Conservation (phyloP, 1,284 basidiomycete genomes). For the Vanrija pseudolonga region DNA sequence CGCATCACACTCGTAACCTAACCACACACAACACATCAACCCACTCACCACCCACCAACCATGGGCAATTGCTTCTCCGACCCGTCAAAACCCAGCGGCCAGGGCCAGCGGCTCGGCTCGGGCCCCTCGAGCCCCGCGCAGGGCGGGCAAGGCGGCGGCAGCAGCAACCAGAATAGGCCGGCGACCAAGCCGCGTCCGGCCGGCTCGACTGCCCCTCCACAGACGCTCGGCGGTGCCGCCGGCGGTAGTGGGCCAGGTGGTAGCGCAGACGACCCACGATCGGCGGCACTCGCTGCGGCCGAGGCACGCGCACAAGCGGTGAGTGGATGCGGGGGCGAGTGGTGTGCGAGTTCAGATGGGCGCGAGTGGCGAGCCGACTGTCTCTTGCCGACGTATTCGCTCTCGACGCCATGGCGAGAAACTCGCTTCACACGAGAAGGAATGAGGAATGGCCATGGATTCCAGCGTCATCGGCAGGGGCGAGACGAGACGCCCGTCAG, state of each 20-base stretch:
- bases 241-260: neutral
- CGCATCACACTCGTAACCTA: too few relatives aligned
- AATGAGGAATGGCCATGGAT: too few relatives aligned
- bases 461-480: neutral
- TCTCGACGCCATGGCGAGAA: too few relatives aligned
- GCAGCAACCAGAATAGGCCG: neutral
- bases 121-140: slow-evolving; percentile 10
- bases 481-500: too few relatives aligned
- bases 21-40: too few relatives aligned
- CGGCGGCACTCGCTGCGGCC: slow-evolving; percentile 41
- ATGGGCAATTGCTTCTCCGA: slow-evolving; percentile 51
- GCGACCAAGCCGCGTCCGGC: neutral
- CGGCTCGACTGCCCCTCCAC: slow-evolving; percentile 15
- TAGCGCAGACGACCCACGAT: slow-evolving; percentile 29
- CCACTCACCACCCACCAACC: neutral
- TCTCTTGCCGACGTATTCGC: too few relatives aligned
- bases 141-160: neutral
- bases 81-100: slow-evolving; percentile 31
- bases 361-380: too few relatives aligned
- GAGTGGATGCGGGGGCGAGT: slow-evolving; percentile 19
- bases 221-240: slow-evolving; percentile 17
- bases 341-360: too few relatives aligned
- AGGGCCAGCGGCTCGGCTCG: slow-evolving; percentile 42
- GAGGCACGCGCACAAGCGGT: slow-evolving; percentile 45
- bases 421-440: too few relatives aligned